These are phyloP conservation scores for Fomitiporia mediterranea DNA, from an alignment of 1,284 basidiomycete genomes.

Conservation along the genomic window DNA sequence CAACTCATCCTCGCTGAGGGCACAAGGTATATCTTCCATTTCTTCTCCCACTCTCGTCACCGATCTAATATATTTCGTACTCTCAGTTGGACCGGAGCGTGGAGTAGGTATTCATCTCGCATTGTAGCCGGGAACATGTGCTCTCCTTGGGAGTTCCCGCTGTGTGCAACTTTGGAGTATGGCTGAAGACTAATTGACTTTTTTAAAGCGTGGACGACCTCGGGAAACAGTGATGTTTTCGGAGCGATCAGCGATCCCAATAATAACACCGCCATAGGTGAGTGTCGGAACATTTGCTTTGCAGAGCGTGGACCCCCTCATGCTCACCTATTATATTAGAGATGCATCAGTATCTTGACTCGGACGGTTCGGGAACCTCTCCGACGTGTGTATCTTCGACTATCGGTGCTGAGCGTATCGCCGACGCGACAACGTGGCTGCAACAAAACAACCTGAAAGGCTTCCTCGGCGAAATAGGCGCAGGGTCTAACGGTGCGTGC, in stretches of 20 bases:
- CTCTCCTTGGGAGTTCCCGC: not conserved
- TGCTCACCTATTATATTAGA: constrained; percentile 31
- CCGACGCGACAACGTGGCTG: constrained; percentile 54
- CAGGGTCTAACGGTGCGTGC: constrained; percentile 45
- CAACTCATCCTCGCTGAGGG: constrained; percentile 46
- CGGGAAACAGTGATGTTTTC: constrained; percentile 53
- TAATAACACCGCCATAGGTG: constrained; percentile 57
- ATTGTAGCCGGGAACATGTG: not conserved
- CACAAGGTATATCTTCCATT: constrained; percentile 21
- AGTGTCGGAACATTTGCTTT: constrained; percentile 20
- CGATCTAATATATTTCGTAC: not conserved
- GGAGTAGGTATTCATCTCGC: constrained; percentile 26
- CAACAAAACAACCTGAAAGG: constrained; percentile 55
- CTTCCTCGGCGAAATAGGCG: constrained; percentile 60
- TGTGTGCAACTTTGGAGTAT: not conserved
- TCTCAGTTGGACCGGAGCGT: constrained; percentile 33
- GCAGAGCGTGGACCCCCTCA: not conserved
- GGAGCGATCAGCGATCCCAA: constrained; percentile 50
- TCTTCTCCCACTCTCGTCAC: too few relatives aligned
- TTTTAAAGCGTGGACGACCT: constrained; percentile 44
- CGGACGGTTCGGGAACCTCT: constrained; percentile 56
- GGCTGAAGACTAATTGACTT: not conserved
- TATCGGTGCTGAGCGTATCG: constrained; percentile 53
- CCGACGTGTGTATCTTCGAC: constrained; percentile 52
- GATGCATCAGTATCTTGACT: constrained; percentile 70